Evolutionary conservation across 768 basidiomycete genomes (phyloP), one percentile per base, ranked within the genome.

Genomic region (Jaapia argillacea): DNA sequence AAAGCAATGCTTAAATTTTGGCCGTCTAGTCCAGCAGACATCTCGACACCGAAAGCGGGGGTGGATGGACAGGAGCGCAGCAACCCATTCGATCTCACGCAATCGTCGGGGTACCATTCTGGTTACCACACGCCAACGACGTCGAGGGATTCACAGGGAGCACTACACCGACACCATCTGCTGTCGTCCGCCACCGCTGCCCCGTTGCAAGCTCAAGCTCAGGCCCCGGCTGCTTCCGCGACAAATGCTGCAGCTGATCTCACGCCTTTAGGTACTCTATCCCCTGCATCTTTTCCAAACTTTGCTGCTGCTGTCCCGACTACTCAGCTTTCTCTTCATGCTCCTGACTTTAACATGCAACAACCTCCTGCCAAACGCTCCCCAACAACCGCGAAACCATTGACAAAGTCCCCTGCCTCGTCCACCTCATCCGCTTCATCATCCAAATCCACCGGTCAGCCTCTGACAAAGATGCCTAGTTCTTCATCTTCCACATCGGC

Each of bases 291-390:
- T 45, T 59, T 67, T 51, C 68, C 65, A 59, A 57, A 64, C 52
- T 71, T 75, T 58, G 64, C 70, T 51, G 66, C 71, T 45, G 67
- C 69, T 41, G 63, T 65, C 52, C 78, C 71, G 66, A 81, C 67
- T 57, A 74, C 74, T 39, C 58, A 67, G 45, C 76, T 89, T 59
- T 81, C 88, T 50, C 71, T 91, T 66, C 81, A 87, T 84, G 82
- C 84, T 24, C 87, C 88, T 60, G 74, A 79, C 58, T 86, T 88
- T 68, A 76, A 79, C 60, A 87, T 86, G 81, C 78, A 77, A 56
- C 74, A 70, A 58, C 73, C 70, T 47, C 79, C 80, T 39, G 20
- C 7, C 37, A 61, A 58, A 41, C 54, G 42, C 26, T 47, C 35
- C 39, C 59, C 46, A 60, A 59, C 54, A 60, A 57, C 67, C 59